A percentile compares a stretch with the other conserved stretches of the same genome.
phyloP scores from a whole-genome alignment of 257 asterid genomes.

The Penstemon barbatus region DNA sequence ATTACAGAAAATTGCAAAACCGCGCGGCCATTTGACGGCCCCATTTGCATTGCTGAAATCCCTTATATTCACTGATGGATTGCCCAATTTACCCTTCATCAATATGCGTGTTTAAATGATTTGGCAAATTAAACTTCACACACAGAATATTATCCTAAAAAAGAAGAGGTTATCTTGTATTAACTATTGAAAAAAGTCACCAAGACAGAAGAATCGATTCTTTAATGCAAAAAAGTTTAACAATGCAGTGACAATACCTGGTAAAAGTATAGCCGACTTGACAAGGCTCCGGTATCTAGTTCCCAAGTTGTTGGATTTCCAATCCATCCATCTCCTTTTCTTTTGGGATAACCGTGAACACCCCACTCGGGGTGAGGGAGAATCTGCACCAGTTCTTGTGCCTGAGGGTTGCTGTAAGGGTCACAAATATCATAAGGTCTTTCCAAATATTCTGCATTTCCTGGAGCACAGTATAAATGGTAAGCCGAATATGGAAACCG shows the following conservation, averaged over 20 bases:
- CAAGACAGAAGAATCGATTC: background rate
- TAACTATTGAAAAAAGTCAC: background rate
- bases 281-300: slow-evolving; percentile 68
- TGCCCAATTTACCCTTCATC: no score
- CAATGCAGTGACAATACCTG: slow-evolving; percentile 45
- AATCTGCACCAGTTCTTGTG: slow-evolving; percentile 80
- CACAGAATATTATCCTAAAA: no score
- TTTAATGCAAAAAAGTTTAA: no score
- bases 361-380: slow-evolving; percentile 93
- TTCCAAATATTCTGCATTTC: slow-evolving; percentile 62
- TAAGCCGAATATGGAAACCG: slow-evolving; percentile 79
- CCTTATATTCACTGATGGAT: no score
- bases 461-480: slow-evolving; percentile 89
- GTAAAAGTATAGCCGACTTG: slow-evolving; percentile 75
- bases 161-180: no score
- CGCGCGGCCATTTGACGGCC: no score
- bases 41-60: no score
- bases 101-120: no score
- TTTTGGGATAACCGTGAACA: slow-evolving; percentile 72
- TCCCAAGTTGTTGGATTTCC: slow-evolving; percentile 80
- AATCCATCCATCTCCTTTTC: slow-evolving; percentile 81
- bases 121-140: no score
- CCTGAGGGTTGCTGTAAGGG: slow-evolving; percentile 92
- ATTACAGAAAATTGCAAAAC: no score
- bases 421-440: slow-evolving; percentile 79